Evolutionary conservation across 495 filamentous ascomycete species (phyloP), one percentile per base, ranked within the genome.

Genomic region (Cudoniella acicularis): DNA sequence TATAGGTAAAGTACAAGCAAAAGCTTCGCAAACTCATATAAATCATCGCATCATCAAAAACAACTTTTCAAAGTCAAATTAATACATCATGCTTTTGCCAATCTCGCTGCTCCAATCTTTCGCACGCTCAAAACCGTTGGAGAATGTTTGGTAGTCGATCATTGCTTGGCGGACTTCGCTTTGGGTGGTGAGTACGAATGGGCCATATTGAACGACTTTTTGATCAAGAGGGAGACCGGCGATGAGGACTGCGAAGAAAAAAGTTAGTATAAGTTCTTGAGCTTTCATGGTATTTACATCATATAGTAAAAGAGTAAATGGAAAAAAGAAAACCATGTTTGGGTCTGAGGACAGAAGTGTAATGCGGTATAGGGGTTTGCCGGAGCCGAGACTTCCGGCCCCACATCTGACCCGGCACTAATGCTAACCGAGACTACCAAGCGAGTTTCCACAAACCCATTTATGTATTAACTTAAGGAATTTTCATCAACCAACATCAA

Each of bases 201-300:
- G 93, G 0, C 93, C 93, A 70, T 98, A 96, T 80, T 98, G 93
- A 23, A 97, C 89, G 20, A 98, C 87, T 53, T 89, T 86, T 72
- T 98, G 93, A 68, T 97, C 87, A 13, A 97, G 79, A 16, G 92
- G 89, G 65, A 90, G 82, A 1, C 93, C 93, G 0, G 92, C 90
- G 36, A 96, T 78, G 41, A 98, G 75, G 3, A 98, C 75, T 77
- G 58, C 17, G 11, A 23, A 25, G 36, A 36, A 6, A 21, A 24
- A 48, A 26, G 21, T 24, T 25, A 50, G 45, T 21, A 23, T 67
- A 17, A 57, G 45, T 16, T 52, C 52, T 9, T 41, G 36, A 41
- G 9, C n/a, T 41, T 41, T 41, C 9, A 9, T 9, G 36, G 26
- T 24, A n/a, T n/a, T n/a, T n/a, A n/a, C n/a, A n/a, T n/a, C n/a